Conservation (phyloP, 768 basidiomycete species). For the Thelephora ganbajun region DNA sequence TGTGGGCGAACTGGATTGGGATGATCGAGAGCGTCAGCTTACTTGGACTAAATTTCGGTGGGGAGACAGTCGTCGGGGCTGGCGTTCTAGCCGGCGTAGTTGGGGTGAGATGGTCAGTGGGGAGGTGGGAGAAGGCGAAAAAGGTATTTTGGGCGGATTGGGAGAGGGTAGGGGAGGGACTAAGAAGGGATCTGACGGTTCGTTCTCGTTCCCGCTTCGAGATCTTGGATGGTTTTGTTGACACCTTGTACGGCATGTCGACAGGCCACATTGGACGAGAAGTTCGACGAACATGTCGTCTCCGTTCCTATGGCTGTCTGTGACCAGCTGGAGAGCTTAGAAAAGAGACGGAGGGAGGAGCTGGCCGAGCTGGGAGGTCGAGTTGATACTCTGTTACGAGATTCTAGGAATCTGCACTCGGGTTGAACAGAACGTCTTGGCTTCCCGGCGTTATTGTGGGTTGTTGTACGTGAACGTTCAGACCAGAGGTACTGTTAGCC, state of each 20-base stretch:
- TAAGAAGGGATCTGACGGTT: slow-evolving; percentile 54
- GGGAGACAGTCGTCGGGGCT: slow-evolving; percentile 43
- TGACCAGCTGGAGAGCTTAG: slow-evolving; percentile 26
- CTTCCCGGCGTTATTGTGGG: no score
- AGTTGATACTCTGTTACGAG: slow-evolving; percentile 24
- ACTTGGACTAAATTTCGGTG: slow-evolving; percentile 18
- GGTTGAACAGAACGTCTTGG: no score
- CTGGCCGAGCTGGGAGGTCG: slow-evolving; percentile 29
- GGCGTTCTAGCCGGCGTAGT: slow-evolving; percentile 36
- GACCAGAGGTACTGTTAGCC: no score
- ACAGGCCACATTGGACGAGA: slow-evolving; percentile 32
- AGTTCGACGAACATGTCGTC: slow-evolving; percentile 37
- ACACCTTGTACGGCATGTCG: not conserved
- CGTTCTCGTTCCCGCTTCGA: slow-evolving; percentile 8
- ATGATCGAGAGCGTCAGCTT: not conserved
- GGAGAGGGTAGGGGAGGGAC: slow-evolving; percentile 42
- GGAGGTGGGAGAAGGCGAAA: slow-evolving; percentile 57
- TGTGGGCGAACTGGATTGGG: slow-evolving; percentile 49
- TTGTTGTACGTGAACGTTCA: no score
- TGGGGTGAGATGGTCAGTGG: slow-evolving; percentile 48
- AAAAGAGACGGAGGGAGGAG: slow-evolving; percentile 29
- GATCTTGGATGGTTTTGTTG: slow-evolving; percentile 2
- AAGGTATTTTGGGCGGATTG: slow-evolving; percentile 57
- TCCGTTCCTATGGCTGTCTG: slow-evolving; percentile 38
- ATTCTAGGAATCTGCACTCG: slow-evolving; percentile 16